Evolutionary conservation across 2,329 filamentous ascomycete genomes (phyloP).

Genomic region (Hirsutella rhossiliensis): DNA sequence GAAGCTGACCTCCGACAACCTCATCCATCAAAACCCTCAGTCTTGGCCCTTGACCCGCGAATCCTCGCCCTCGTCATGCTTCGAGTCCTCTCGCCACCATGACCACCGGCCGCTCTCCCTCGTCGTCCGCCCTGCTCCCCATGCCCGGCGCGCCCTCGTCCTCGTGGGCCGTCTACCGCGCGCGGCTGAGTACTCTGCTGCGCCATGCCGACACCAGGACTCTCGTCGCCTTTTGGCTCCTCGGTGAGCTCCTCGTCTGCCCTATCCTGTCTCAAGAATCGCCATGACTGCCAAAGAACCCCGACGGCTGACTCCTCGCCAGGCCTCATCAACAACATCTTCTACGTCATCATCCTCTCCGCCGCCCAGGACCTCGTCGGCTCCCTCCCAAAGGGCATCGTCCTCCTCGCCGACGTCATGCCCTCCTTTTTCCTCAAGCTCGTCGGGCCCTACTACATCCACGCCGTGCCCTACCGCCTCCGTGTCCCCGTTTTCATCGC

Average conservation of each 20-base stretch:
- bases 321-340: conserved; percentile 77
- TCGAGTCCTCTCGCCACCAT: not conserved
- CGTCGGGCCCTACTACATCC: conserved; percentile 86
- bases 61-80: not conserved
- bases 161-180: conserved; percentile 63
- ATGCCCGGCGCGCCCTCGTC: conserved; percentile 47
- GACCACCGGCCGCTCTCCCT: not conserved
- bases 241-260: conserved; percentile 45
- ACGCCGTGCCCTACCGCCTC: conserved; percentile 65
- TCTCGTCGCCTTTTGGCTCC: conserved; percentile 79
- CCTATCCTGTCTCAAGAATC: not conserved
- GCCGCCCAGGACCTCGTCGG: conserved; percentile 93
- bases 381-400: conserved; percentile 79
- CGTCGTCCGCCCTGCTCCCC: conserved; percentile 29
- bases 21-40: not conserved
- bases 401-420: conserved; percentile 84
- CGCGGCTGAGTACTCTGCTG: conserved; percentile 51
- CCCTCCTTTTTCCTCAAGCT: conserved; percentile 85
- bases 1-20: too few relatives aligned
- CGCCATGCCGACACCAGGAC: conserved; percentile 59
- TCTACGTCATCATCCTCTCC: conserved; percentile 94
- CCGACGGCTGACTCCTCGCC: not conserved
- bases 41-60: too few relatives aligned
- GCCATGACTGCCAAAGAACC: not conserved
- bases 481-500: conserved; percentile 65